Base-by-base conservation (phyloP, 1,284 basidiomycete species). In the Xerocomus amazonicus region DNA sequence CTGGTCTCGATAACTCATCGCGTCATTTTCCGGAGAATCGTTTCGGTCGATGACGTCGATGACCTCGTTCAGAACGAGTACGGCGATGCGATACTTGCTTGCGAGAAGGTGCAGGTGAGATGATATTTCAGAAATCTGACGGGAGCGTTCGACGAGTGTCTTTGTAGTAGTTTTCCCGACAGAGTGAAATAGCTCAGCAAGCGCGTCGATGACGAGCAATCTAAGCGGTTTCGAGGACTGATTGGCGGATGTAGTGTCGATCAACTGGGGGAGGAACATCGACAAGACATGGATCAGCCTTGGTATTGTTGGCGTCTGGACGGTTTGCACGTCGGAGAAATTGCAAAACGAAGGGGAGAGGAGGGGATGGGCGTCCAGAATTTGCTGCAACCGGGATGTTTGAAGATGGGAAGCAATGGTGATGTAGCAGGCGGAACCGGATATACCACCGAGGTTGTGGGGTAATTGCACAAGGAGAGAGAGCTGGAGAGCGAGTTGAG, bases 61-160 rank as follows among this genome's bases (percentile, higher is more conserved):
- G 3, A 94, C 90, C 66, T 93, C 89, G 67, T 95, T 96, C 40
- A 97, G 70, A 34, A 95, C 83, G 26, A 96, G 71, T 29, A 96
- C 73, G 0, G 90, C 90, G 23, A 95, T 65, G 32, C 74, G 70
- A 59, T 87, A 74, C 50, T 69, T 73, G 54, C 71, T 72, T 0
- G 90, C 90, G 14, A 94, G 70, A 3, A 67, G 59, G 64, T 93
- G 90, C 7, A 95, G 76, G 40, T 79, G 70, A 14, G 74, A 69
- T 0, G 89, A 81, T 39, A 92, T 77, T 47, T 80, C 73, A n/a
- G 78, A 74, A 17, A 95, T 73, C 54, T 79, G 76, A 54, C 78
- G 79, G 3, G 90, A 83, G 26, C 92, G 81, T 53, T 89, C 79
- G 9, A 83, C 72, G 8, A 90, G 76, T 3, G 81, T 81, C 14